phyloP scores from a whole-genome alignment of 2,329 filamentous ascomycete species.

The Penicillium sp. region DNA sequence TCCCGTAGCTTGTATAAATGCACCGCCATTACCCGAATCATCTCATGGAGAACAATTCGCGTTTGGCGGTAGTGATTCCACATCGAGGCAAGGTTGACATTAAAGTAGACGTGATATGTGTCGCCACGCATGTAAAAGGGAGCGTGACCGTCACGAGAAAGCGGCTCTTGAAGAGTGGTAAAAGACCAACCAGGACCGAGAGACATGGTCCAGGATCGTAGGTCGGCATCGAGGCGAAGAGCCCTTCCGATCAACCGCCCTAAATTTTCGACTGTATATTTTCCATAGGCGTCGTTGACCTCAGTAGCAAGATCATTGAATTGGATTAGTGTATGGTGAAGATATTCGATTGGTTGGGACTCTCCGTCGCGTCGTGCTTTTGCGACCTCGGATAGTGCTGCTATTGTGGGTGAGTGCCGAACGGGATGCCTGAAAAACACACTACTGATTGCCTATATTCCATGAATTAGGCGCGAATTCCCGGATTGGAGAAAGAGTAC shows the following conservation, averaged over 20 bases:
- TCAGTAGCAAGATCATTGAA: conserved; percentile 12
- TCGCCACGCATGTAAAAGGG: conserved; percentile 7
- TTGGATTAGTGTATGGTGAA: conserved; percentile 11
- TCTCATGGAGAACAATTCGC: conserved; percentile 19
- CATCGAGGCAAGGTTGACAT: conserved; percentile 14
- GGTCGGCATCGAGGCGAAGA: conserved; percentile 13
- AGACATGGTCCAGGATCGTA: conserved; percentile 12
- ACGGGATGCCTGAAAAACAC: conserved; percentile 8
- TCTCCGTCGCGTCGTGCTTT: background rate
- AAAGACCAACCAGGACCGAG: conserved; percentile 13
- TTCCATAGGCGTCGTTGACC: background rate
- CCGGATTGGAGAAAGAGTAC: background rate
- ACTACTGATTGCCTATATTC: conserved; percentile 8
- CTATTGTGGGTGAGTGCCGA: conserved; percentile 6
- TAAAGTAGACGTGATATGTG: conserved; percentile 21
- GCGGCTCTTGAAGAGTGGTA: background rate
- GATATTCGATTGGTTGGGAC: conserved; percentile 5
- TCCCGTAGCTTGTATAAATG: background rate
- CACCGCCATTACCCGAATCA: conserved; percentile 4
- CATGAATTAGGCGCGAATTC: background rate
- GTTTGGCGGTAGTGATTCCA: conserved; percentile 27
- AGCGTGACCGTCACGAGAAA: background rate
- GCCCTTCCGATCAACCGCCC: conserved; percentile 3
- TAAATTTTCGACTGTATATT: background rate
- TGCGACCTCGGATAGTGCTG: conserved; percentile 8